phyloP scores from a whole-genome alignment of 345 rosid species.

The Hirschfeldia incana region DNA sequence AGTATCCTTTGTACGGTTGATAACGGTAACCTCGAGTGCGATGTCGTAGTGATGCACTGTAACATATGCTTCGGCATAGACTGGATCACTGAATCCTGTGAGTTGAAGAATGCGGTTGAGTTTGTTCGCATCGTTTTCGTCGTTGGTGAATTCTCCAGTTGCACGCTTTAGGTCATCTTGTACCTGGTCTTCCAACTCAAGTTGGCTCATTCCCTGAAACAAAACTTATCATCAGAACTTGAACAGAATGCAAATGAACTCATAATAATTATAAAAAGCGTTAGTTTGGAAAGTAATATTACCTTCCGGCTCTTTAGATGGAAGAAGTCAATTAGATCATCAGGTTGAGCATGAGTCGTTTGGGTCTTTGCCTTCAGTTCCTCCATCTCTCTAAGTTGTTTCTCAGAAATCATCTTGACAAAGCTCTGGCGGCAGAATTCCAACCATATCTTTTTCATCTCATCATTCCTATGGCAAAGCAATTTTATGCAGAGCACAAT shows the following conservation, averaged over 20 bases:
- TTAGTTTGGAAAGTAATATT: slow-evolving; percentile 8
- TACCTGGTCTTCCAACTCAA: slow-evolving; percentile 97
- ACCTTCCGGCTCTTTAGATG: slow-evolving; percentile 99
- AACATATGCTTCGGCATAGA: slow-evolving; percentile 97
- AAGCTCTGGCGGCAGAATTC: slow-evolving; percentile 89
- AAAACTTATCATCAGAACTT: slow-evolving; percentile 7
- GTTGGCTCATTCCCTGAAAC: slow-evolving; percentile 96
- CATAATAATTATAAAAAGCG: background rate
- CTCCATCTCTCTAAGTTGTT: slow-evolving; percentile 79
- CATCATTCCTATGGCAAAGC: slow-evolving; percentile 79
- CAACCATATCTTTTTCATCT: slow-evolving; percentile 83
- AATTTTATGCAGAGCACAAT: slow-evolving; percentile 77
- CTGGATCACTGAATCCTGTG: slow-evolving; percentile 99
- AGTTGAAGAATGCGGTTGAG: slow-evolving; percentile 97
- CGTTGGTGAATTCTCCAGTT: slow-evolving; percentile 94
- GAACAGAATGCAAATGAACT: background rate
- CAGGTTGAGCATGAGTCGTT: slow-evolving; percentile 92
- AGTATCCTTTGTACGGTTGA: slow-evolving; percentile 95
- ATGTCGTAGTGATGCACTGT: slow-evolving; percentile 97
- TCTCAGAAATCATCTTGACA: slow-evolving; percentile 93
- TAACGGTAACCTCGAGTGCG: slow-evolving; percentile 91
- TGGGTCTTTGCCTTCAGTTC: slow-evolving; percentile 94
- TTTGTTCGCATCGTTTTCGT: slow-evolving; percentile 90
- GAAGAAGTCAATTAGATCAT: slow-evolving; percentile 96
- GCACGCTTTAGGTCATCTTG: slow-evolving; percentile 98